A percentile compares a stretch with the other conserved stretches of the same genome.
phyloP scores from a whole-genome alignment of 192 early-diverging fungal species.

The Mortierella alpina region DNA sequence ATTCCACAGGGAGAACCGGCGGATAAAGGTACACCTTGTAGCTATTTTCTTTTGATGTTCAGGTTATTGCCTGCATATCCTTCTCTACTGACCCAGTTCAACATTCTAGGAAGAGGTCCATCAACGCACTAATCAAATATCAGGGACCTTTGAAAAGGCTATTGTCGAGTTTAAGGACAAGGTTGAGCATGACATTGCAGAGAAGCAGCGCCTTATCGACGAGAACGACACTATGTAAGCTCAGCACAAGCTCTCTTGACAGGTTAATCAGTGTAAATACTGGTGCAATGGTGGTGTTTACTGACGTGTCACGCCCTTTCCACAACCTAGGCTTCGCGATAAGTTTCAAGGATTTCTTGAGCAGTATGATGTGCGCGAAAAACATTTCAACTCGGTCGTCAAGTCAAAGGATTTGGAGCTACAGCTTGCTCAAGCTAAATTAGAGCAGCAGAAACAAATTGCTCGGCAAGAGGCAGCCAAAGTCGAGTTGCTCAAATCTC shows the following conservation, averaged over 20 bases:
- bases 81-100: background rate
- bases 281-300: background rate
- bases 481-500: slow-evolving; percentile 43
- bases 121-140: slow-evolving; percentile 66
- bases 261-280: too few species aligned
- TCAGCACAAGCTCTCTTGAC: background rate
- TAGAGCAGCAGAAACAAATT: slow-evolving; percentile 60
- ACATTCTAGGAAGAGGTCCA: slow-evolving; percentile 59
- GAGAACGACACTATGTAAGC: slow-evolving; percentile 55
- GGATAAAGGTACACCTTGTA: slow-evolving; percentile 57
- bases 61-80: background rate
- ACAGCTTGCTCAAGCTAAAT: slow-evolving; percentile 65
- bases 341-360: slow-evolving; percentile 68
- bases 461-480: slow-evolving; percentile 54
- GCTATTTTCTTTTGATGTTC: too few species aligned
- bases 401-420: slow-evolving; percentile 68
- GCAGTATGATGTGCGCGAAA: slow-evolving; percentile 71
- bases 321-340: slow-evolving; percentile 61
- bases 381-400: slow-evolving; percentile 69
- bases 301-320: too few species aligned
- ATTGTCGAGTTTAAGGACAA: slow-evolving; percentile 70
- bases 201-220: slow-evolving; percentile 53
- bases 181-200: slow-evolving; percentile 60
- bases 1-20: slow-evolving; percentile 67
- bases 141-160: slow-evolving; percentile 68